Base-by-base conservation (phyloP, 805 yeast species). In the Ogataea degrootiae region DNA sequence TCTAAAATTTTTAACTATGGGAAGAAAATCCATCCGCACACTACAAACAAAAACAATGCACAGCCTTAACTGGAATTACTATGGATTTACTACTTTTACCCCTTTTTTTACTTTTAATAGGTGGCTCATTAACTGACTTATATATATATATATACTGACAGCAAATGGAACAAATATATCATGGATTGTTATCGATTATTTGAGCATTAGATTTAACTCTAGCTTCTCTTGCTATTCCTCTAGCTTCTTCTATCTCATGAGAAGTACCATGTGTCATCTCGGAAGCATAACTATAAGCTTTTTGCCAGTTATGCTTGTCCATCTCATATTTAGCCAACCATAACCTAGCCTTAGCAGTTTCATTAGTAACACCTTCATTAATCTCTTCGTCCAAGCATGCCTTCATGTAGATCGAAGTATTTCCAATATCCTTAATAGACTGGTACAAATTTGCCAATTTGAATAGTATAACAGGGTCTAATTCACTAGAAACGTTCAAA, bases 191-290 rank as follows among this genome's bases (percentile, higher is more conserved):
- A 14, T 45, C 46, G 11, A 31, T 16, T 11, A 23, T 19, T 16
- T 41, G 26, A n/a, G 34, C 37, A 26, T 57, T 62, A 68, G 82
- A 67, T 47, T 80, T 72, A 57, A 74, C 76, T 50, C 89, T 67
- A 14, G 94, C 89, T 51, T 86, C 92, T 57, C 90, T 73, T 0
- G 92, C 87, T 33, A 91, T 84, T 0, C 84, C 75, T 39, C 96
- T 70, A 0, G 96, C 97, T 62, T 90, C 97, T 58, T 90, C 97
- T 17, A 90, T 80, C 59, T 87, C 95, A 47, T 83, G 88, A 12
- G 90, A 84, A n/a, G 85, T 78, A 29, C 92, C 95, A 45, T 74
- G 77, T 5, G 78, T 74, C 54, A 89, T 74, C 47, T 82, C 87
- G 46, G 79, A 77, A 1, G 96, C 94, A 60, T 85, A 79, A 43